phyloP scores from a whole-genome alignment of 2,329 filamentous ascomycete species.

The Celoporthe dispersa region DNA sequence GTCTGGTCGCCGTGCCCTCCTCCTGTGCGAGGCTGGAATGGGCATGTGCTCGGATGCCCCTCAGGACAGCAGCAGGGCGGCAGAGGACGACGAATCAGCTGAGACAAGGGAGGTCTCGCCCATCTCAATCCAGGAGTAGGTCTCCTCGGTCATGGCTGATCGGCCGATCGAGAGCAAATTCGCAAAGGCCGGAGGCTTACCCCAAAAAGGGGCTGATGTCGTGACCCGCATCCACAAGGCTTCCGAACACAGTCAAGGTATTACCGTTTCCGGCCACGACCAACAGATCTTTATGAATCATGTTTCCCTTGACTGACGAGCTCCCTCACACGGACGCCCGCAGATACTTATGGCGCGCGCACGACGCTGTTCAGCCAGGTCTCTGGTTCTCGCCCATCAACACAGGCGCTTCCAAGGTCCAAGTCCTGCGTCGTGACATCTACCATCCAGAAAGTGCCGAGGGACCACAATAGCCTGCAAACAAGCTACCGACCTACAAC shows the following conservation, averaged over 20 bases:
- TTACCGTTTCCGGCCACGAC: background rate
- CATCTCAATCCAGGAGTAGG: slow-evolving; percentile 10
- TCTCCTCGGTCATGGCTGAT: background rate
- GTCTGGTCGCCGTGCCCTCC: slow-evolving; percentile 3
- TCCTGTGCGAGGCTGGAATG: slow-evolving; percentile 6
- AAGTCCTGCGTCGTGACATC: slow-evolving; percentile 18
- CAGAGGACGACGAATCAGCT: no score
- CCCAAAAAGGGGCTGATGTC: background rate
- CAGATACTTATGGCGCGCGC: background rate
- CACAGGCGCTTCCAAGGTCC: background rate
- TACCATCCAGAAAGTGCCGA: slow-evolving; percentile 21
- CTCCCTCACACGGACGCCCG: background rate
- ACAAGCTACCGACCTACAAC: background rate
- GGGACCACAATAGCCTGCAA: background rate
- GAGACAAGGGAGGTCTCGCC: background rate
- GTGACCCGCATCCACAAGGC: background rate
- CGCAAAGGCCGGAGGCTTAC: background rate
- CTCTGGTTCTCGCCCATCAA: background rate
- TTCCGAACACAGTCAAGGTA: slow-evolving; percentile 6
- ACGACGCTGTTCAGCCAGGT: background rate
- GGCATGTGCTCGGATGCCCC: background rate
- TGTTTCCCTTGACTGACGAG: no score
- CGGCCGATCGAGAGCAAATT: background rate
- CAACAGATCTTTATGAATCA: background rate
- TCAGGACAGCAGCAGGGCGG: background rate